These are phyloP conservation scores for Marasmius tenuissimus DNA, from an alignment of 1,284 basidiomycete species.

Conservation along the genomic window DNA sequence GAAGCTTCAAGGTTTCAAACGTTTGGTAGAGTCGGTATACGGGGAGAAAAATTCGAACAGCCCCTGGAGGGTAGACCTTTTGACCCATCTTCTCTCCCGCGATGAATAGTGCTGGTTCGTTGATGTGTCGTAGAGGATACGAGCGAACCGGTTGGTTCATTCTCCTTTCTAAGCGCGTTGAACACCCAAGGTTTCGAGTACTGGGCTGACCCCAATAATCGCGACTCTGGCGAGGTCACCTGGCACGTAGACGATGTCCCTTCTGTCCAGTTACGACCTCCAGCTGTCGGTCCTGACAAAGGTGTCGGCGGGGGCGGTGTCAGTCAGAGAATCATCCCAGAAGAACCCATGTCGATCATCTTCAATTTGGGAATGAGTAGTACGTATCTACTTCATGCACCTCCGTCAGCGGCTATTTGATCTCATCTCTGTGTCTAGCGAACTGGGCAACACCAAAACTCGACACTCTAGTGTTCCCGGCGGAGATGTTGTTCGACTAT, in stretches of 20 bases:
- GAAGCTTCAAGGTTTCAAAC: background rate
- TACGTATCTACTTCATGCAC: constrained; percentile 29
- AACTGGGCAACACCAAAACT: background rate
- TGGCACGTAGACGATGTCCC: constrained; percentile 61
- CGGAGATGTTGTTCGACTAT: background rate
- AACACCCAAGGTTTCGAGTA: constrained; percentile 61
- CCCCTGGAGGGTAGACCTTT: constrained; percentile 49
- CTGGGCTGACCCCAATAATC: constrained; percentile 55
- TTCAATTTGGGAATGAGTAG: constrained; percentile 67
- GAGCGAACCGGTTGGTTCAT: constrained; percentile 59
- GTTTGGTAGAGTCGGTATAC: background rate
- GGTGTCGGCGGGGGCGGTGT: constrained; percentile 44
- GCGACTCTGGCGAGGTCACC: constrained; percentile 57
- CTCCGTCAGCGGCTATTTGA: background rate
- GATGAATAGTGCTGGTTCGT: constrained; percentile 66
- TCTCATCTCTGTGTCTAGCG: background rate
- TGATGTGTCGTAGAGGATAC: constrained; percentile 66
- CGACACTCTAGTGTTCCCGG: background rate
- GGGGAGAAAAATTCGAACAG: constrained; percentile 13
- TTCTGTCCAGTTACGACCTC: constrained; percentile 52
- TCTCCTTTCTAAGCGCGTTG: constrained; percentile 33
- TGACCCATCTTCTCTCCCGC: constrained; percentile 68
- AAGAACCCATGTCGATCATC: constrained; percentile 73
- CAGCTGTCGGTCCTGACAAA: constrained; percentile 55
- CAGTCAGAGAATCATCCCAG: constrained; percentile 62